Percentiles rank a stretch among this genome's conserved stretches.
phyloP scores from a whole-genome alignment of 1,284 basidiomycete genomes.

The Flammula alnicola region DNA sequence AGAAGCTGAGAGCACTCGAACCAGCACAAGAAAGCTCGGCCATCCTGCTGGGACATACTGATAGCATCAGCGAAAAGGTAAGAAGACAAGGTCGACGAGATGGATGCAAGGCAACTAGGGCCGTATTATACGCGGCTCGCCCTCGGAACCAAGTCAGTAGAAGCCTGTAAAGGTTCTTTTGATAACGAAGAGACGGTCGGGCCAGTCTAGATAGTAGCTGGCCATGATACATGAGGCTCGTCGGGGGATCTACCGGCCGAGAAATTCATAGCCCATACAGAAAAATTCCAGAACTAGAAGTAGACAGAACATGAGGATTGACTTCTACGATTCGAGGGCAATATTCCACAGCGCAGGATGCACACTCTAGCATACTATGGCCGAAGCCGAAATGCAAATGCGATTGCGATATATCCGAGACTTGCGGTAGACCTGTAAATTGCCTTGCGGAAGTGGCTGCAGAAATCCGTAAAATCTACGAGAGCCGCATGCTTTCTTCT shows the following conservation, averaged over 20 bases:
- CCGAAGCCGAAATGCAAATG: slow-evolving; percentile 15
- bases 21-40: too few relatives aligned
- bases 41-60: too few relatives aligned
- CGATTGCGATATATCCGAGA: slow-evolving; percentile 19
- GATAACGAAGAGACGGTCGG: neutral
- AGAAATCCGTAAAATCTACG: neutral
- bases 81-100: neutral
- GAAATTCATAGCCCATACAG: neutral
- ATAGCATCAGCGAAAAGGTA: too few relatives aligned
- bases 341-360: neutral
- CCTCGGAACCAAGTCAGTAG: slow-evolving; percentile 15
- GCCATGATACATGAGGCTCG: neutral
- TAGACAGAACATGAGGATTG: slow-evolving; percentile 2
- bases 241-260: too few relatives aligned
- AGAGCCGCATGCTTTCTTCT: too few relatives aligned
- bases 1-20: too few relatives aligned
- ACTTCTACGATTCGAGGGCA: neutral
- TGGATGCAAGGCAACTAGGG: too few relatives aligned
- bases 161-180: slow-evolving; percentile 1
- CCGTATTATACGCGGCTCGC: slow-evolving; percentile 8
- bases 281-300: slow-evolving; percentile 16
- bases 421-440: slow-evolving; percentile 15
- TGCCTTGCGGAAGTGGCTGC: slow-evolving; percentile 6
- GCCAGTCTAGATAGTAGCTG: neutral
- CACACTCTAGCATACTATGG: slow-evolving; percentile 9